Evolutionary conservation across 1,284 basidiomycete genomes (phyloP).

Genomic region (Puccinia hordei): DNA sequence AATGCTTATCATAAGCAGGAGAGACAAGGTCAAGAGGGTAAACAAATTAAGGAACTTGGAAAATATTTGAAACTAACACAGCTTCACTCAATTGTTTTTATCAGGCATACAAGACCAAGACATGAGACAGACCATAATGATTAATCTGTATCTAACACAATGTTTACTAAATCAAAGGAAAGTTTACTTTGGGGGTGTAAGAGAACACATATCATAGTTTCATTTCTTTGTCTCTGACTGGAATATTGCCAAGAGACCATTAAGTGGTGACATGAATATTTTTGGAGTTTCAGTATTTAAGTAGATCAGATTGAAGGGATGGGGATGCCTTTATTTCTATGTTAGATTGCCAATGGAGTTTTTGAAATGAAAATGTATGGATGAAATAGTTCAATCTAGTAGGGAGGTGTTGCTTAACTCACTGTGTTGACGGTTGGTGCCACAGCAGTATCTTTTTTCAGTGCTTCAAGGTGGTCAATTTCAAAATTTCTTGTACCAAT

Average conservation of each 20-base stretch:
- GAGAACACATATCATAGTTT: too few species aligned
- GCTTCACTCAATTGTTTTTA: too few species aligned
- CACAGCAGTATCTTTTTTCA: slow-evolving; percentile 58
- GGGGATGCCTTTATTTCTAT: slow-evolving; percentile 47
- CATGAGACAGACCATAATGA: too few species aligned
- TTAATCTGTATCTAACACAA: too few species aligned
- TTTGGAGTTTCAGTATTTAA: slow-evolving; percentile 39
- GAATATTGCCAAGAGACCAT: slow-evolving; percentile 60
- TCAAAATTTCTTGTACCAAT: slow-evolving; percentile 58
- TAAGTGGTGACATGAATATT: slow-evolving; percentile 60
- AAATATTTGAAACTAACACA: too few species aligned
- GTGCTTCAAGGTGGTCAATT: slow-evolving; percentile 56
- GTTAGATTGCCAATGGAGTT: not conserved
- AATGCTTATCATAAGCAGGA: too few species aligned
- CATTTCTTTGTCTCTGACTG: slow-evolving; percentile 52
- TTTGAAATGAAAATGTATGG: not conserved
- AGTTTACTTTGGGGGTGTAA: too few species aligned
- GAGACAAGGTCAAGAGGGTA: too few species aligned
- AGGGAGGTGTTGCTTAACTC: not conserved
- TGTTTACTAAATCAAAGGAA: too few species aligned
- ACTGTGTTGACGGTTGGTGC: slow-evolving; percentile 58
- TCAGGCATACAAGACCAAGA: too few species aligned
- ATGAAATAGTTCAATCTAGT: not conserved
- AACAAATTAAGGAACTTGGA: too few species aligned
- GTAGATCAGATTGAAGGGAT: slow-evolving; percentile 41